Evolutionary conservation across 805 yeast species (phyloP).

Genomic region (Yamadazyma tumulicola): DNA sequence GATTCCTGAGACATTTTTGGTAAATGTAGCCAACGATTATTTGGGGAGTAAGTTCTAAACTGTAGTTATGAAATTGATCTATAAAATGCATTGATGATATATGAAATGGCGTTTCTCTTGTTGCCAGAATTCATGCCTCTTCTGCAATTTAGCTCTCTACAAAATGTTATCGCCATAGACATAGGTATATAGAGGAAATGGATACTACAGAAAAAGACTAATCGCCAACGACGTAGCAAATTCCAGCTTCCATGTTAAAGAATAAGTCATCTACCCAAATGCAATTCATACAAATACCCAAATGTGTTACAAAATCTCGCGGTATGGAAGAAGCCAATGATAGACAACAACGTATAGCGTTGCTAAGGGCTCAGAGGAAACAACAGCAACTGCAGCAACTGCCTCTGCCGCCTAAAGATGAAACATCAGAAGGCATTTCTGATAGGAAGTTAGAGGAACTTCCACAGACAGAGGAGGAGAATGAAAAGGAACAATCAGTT

Average conservation of each 20-base stretch:
- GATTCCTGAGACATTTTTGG: conserved; percentile 51
- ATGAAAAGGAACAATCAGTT: neutral
- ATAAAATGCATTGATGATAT: neutral
- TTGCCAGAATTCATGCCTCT: too few species aligned
- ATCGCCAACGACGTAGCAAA: too few species aligned
- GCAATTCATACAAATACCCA: too few species aligned
- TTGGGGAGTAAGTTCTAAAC: conserved; percentile 25
- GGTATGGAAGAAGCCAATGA: conserved; percentile 10
- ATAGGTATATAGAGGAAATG: too few species aligned
- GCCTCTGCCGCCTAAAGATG: too few species aligned
- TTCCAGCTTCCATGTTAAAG: too few species aligned
- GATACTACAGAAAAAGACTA: too few species aligned
- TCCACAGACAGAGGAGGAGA: neutral
- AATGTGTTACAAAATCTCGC: neutral
- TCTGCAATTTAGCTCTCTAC: too few species aligned
- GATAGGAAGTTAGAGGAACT: neutral
- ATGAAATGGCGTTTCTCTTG: too few species aligned
- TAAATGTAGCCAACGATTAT: conserved; percentile 40
- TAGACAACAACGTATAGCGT: conserved; percentile 11
- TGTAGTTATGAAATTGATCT: neutral
- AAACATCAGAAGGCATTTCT: too few species aligned
- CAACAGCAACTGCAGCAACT: conserved; percentile 1
- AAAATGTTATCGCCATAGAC: too few species aligned
- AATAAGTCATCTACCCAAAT: too few species aligned
- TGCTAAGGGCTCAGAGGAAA: conserved; percentile 9